Evolutionary conservation across 306 rosid species (phyloP).

Genomic region (Rosa rugosa): DNA sequence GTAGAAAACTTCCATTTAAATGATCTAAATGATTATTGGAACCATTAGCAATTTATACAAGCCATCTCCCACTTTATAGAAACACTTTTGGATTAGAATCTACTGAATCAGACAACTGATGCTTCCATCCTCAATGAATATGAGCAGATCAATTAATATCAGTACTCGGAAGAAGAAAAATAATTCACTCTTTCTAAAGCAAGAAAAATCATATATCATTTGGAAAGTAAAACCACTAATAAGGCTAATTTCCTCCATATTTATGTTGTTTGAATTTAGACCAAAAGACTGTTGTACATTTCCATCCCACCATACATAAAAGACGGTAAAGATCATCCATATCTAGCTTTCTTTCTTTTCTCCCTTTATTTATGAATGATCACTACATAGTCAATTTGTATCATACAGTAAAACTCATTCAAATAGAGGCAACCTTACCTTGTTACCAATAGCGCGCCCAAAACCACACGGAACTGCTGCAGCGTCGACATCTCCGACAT

Average conservation of each 20-base stretch:
- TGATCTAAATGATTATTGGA: no score
- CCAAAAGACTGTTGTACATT: not conserved
- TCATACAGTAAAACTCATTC: slow-evolving; percentile 14
- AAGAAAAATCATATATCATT: not conserved
- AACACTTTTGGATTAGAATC: not conserved
- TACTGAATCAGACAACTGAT: not conserved
- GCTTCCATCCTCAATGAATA: slow-evolving; percentile 3
- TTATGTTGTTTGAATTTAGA: slow-evolving; percentile 7
- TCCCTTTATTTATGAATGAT: slow-evolving; percentile 1
- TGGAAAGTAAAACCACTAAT: not conserved
- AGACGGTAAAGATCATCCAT: not conserved
- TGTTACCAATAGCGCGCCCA: slow-evolving; percentile 98
- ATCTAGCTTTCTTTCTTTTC: not conserved
- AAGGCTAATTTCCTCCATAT: not conserved
- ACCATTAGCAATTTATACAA: no score
- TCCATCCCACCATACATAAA: not conserved
- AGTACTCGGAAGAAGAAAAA: not conserved
- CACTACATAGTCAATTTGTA: not conserved
- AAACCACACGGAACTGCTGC: slow-evolving; percentile 99
- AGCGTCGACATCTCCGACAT: slow-evolving; percentile 94
- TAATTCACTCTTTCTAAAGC: not conserved
- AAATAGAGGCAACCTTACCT: slow-evolving; percentile 49
- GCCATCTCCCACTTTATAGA: not conserved
- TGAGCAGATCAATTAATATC: not conserved
- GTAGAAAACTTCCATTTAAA: no score